Evolutionary conservation across 176 grass and related monocot species (phyloP), one percentile per base, ranked within the genome.

Genomic region (Chrysopogon serrulatus): DNA sequence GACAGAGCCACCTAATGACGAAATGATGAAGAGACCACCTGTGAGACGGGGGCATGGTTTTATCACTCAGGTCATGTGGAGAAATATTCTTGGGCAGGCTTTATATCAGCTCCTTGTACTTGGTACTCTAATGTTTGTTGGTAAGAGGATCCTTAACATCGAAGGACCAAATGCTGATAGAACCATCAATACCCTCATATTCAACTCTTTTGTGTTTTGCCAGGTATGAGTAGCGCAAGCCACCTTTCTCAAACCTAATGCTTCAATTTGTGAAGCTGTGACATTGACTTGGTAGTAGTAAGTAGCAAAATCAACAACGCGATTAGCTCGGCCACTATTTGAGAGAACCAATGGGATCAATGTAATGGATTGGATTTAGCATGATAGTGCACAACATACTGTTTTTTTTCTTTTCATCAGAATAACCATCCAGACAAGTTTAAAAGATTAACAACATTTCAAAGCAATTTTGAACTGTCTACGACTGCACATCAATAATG

Each of bases 121-220:
- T 41, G 91, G 89, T 39, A 81, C 78, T 65, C 93, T 98, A 76
- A 89, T 91, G 88, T 85, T 92, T 81, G 11, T n/a, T 62, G 96
- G 93, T 41, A 95, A 93, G 78, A 76, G 71, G 69, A 47, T 95
- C 18, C 79, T 98, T 75, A 84, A 83, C 71, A 84, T 88, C 60
- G 34, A 86, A 47, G 87, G 91, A 78, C 68, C 62, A 14, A 10
- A 91, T 75, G 72, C 89, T 41, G 93, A 98, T 77, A 83, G 63
- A 56, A 95, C 76, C 31, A 85, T 98, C 28, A 95, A 93, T 74
- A 98, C 92, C 75, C 87, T 98, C 28, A 87, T 95, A 84, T 98
- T 98, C 75, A 98, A 98, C 77, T 92, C 91, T 15, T 95, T 98
- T 4, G 93, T 98, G 21, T 93, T 98, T 90, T 98, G 96, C 73